A percentile compares a stretch with the other conserved stretches of the same genome.
phyloP scores from a whole-genome alignment of 108 stramenopile species.

The Nitzschia sp. region DNA sequence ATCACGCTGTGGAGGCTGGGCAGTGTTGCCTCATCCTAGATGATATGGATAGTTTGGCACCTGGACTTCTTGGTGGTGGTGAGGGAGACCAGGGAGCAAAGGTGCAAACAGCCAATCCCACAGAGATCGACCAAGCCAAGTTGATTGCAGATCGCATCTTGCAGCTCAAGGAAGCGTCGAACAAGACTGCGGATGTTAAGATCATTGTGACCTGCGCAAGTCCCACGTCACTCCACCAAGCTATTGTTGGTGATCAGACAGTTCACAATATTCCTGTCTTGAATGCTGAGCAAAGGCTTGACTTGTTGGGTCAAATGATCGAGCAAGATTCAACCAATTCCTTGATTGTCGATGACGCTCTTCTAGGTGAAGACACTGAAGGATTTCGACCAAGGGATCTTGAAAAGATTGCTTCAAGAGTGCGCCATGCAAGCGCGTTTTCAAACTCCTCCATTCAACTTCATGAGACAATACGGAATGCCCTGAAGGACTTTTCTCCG shows the following conservation, averaged over 20 bases:
- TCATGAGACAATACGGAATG: conserved; percentile 7
- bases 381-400: conserved; percentile 67
- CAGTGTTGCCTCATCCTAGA: conserved; percentile 67
- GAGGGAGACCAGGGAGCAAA: conserved; percentile 43
- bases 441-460: neutral
- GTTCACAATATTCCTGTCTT: conserved; percentile 16
- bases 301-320: conserved; percentile 7
- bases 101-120: conserved; percentile 59
- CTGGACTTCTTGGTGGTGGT: conserved; percentile 46
- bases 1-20: conserved; percentile 24
- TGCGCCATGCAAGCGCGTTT: neutral
- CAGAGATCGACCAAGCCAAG: conserved; percentile 65
- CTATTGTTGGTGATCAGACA: conserved; percentile 1
- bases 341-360: neutral
- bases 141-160: conserved; percentile 63
- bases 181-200: conserved; percentile 9
- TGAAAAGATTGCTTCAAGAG: conserved; percentile 42
- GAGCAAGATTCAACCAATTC: neutral
- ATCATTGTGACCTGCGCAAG: conserved; percentile 34
- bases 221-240: conserved; percentile 22
- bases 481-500: conserved; percentile 28
- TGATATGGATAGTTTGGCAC: conserved; percentile 70
- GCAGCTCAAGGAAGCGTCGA: conserved; percentile 22
- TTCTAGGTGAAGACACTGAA: conserved; percentile 27
- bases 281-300: conserved; percentile 2